Conservation (phyloP, 148 eudicot species). For the Rhododendron molle region DNA sequence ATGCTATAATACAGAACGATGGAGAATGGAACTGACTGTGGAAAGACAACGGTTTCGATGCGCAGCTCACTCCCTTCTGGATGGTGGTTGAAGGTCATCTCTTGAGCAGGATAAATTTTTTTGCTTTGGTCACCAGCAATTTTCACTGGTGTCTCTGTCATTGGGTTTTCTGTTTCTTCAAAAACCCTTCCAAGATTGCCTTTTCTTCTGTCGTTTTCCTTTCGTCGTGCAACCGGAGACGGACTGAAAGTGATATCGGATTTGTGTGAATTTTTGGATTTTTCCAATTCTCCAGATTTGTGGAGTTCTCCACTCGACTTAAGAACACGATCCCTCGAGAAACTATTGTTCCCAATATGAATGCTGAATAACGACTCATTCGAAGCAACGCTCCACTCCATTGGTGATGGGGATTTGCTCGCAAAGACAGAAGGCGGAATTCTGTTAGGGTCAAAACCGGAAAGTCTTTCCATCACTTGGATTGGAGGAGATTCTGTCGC, state of each 20-base stretch:
- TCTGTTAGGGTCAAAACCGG: slow-evolving; percentile 7
- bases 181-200: neutral
- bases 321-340: neutral
- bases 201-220: neutral
- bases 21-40: slow-evolving; percentile 5
- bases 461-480: slow-evolving; percentile 11
- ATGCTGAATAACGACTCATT: slow-evolving; percentile 14
- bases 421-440: slow-evolving; percentile 5
- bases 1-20: neutral
- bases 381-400: slow-evolving; percentile 9
- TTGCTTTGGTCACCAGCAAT: neutral
- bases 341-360: slow-evolving; percentile 3
- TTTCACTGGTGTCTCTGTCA: neutral
- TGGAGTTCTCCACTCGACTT: neutral
- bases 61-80: neutral
- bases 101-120: neutral
- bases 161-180: neutral
- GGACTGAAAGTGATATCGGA: neutral
- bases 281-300: neutral
- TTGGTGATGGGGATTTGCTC: neutral
- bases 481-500: slow-evolving; percentile 11
- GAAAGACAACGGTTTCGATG: neutral
- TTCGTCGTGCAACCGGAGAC: neutral
- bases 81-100: neutral
- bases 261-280: neutral